Percentiles rank a stretch among this genome's conserved stretches.
phyloP scores from a whole-genome alignment of 1,284 basidiomycete species.

The Sphaerobolus stellatus region DNA sequence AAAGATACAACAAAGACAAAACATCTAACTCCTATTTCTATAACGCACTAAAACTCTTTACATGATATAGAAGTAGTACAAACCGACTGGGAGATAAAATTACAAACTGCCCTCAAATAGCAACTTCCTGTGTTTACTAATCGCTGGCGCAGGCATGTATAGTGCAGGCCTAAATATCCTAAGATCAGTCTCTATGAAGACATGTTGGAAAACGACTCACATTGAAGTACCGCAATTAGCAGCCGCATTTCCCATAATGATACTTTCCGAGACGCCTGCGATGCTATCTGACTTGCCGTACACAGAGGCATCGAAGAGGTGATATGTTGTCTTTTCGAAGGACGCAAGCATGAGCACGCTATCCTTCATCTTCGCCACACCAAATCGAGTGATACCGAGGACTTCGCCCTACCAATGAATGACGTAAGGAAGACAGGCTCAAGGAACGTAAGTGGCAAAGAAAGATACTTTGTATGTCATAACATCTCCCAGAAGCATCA shows the following conservation, averaged over 20 bases:
- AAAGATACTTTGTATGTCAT: no score
- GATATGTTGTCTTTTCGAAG: conserved; percentile 99
- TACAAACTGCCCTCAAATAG: conserved; percentile 57
- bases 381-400: conserved; percentile 97
- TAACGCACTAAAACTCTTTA: no score
- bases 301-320: conserved; percentile 96
- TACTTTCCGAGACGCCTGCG: conserved; percentile 96
- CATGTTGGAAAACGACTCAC: conserved; percentile 48
- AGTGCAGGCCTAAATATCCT: conserved; percentile 52
- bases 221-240: conserved; percentile 94
- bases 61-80: no score
- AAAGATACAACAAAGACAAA: no score
- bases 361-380: conserved; percentile 99
- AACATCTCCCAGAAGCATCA: conserved; percentile 97
- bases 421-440: no score
- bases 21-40: no score
- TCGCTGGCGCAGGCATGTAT: conserved; percentile 50
- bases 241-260: conserved; percentile 99
- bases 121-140: conserved; percentile 52
- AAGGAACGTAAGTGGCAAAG: no score
- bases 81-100: conserved; percentile 3
- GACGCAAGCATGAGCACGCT: conserved; percentile 98
- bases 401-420: conserved; percentile 79
- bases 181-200: background rate
- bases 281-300: conserved; percentile 96